These are phyloP conservation scores for Triticum timopheevii DNA, from an alignment of 176 grass and related monocot genomes.

Conservation along the genomic window DNA sequence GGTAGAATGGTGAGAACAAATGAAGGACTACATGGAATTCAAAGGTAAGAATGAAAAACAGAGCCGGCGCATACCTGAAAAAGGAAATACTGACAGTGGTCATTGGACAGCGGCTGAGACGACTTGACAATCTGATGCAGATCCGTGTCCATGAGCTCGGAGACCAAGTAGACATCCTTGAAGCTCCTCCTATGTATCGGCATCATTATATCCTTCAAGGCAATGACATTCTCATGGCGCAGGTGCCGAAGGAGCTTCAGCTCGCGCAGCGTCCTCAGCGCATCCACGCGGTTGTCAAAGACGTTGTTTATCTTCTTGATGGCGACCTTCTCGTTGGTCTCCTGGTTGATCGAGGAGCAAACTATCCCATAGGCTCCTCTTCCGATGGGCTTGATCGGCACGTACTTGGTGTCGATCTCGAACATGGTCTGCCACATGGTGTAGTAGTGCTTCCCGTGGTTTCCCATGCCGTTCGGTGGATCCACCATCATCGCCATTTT, in stretches of 20 bases:
- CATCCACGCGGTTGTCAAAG: slow-evolving; percentile 62
- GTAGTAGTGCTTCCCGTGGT: slow-evolving; percentile 62
- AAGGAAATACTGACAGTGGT: slow-evolving; percentile 70
- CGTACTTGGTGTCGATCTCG: slow-evolving; percentile 56
- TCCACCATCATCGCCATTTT: slow-evolving; percentile 56
- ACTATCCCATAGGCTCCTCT: slow-evolving; percentile 50
- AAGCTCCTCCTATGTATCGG: slow-evolving; percentile 49
- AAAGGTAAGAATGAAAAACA: background rate
- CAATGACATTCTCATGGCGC: slow-evolving; percentile 59
- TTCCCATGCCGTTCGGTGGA: slow-evolving; percentile 48
- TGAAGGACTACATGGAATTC: background rate
- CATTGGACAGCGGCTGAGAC: slow-evolving; percentile 48
- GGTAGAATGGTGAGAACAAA: background rate
- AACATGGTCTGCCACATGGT: slow-evolving; percentile 63
- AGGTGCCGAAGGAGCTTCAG: slow-evolving; percentile 61
- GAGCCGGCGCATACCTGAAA: slow-evolving; percentile 41
- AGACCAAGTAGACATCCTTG: slow-evolving; percentile 67
- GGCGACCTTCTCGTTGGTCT: slow-evolving; percentile 49
- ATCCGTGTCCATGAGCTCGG: slow-evolving; percentile 55
- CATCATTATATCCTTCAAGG: slow-evolving; percentile 69
- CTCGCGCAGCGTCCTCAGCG: slow-evolving; percentile 51
- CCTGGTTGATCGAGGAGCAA: slow-evolving; percentile 40
- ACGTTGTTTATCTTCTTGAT: slow-evolving; percentile 63
- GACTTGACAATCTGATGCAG: slow-evolving; percentile 69
- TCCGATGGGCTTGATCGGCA: slow-evolving; percentile 56